Evolutionary conservation across 768 basidiomycete genomes (phyloP).

Genomic region (Termitomyces sp.): DNA sequence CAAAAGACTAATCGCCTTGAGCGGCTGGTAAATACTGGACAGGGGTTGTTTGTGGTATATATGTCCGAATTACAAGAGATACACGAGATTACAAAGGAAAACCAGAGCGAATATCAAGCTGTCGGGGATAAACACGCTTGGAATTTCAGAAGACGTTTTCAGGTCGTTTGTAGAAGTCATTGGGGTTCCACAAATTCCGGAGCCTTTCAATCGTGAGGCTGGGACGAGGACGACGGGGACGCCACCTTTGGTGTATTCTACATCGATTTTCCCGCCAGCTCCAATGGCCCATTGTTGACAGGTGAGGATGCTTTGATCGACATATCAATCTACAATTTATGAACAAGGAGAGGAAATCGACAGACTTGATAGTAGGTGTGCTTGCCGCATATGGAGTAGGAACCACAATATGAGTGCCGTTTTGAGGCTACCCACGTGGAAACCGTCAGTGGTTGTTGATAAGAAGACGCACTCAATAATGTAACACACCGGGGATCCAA

Average conservation of each 20-base stretch:
- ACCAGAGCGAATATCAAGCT: neutral
- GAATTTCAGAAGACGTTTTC: neutral
- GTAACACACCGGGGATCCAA: constrained; percentile 60
- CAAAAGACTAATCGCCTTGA: neutral
- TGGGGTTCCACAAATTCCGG: constrained; percentile 29
- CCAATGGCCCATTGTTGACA: constrained; percentile 68
- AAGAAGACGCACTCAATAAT: neutral
- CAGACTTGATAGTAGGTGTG: constrained; percentile 53
- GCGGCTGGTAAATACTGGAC: neutral
- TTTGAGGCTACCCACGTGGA: constrained; percentile 38
- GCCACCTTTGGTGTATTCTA: constrained; percentile 62
- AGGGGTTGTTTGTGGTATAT: neutral
- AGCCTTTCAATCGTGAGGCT: constrained; percentile 24
- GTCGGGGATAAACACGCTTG: neutral
- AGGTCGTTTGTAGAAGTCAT: neutral
- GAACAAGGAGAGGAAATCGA: neutral
- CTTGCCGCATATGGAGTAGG: constrained; percentile 45
- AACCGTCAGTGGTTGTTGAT: neutral
- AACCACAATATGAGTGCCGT: constrained; percentile 48
- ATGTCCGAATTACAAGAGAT: neutral
- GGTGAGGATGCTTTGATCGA: constrained; percentile 43
- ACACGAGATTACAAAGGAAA: neutral
- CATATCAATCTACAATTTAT: neutral
- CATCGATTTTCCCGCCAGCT: constrained; percentile 53
- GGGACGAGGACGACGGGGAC: constrained; percentile 52